phyloP scores from a whole-genome alignment of 306 rosid species.

The Ochetophila trinervis region DNA sequence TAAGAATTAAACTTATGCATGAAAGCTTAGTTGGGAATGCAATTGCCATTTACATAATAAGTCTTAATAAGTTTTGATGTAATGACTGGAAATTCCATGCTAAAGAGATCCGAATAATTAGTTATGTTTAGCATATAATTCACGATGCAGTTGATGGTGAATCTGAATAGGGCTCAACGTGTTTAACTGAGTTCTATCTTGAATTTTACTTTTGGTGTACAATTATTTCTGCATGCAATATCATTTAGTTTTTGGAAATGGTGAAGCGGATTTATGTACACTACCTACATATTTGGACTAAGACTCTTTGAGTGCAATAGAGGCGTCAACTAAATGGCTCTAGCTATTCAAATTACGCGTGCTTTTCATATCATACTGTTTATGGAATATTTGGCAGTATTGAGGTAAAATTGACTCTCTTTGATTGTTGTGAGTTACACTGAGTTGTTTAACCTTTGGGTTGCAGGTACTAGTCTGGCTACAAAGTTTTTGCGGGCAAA shows the following conservation, averaged over 20 bases:
- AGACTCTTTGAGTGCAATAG: background rate
- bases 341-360: background rate
- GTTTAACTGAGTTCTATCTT: background rate
- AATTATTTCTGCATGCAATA: slow-evolving; percentile 1
- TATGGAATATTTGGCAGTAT: background rate
- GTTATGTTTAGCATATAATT: background rate
- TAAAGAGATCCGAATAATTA: background rate
- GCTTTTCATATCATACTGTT: background rate
- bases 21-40: background rate
- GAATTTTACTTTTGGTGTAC: background rate
- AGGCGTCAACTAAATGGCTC: background rate
- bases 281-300: background rate
- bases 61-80: background rate
- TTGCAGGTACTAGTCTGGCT: slow-evolving; percentile 62
- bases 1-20: background rate
- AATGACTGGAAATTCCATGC: background rate
- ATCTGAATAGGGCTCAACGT: background rate
- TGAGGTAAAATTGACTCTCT: background rate
- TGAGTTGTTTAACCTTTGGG: slow-evolving; percentile 9
- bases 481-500: slow-evolving; percentile 51
- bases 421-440: slow-evolving; percentile 17
- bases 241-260: background rate
- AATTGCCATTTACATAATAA: no score
- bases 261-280: background rate
- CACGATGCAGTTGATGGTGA: background rate